These are phyloP conservation scores for Sextonia rubra DNA, from an alignment of 164 flowering plant genomes.

Conservation along the genomic window DNA sequence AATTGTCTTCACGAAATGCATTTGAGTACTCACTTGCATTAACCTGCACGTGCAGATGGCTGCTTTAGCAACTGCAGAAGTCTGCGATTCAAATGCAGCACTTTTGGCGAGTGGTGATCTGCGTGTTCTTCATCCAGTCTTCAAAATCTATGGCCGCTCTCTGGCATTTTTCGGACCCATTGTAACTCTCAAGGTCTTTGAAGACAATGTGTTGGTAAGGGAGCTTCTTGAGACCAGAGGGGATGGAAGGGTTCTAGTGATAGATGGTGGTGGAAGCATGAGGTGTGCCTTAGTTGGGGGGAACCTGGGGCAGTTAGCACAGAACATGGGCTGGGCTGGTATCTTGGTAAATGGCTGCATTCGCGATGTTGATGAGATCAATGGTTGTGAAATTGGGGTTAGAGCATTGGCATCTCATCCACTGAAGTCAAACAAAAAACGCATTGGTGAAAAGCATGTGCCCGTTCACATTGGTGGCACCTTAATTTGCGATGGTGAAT, in stretches of 20 bases:
- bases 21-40: no score
- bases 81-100: slow-evolving; percentile 52
- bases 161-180: slow-evolving; percentile 49
- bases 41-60: slow-evolving; percentile 19
- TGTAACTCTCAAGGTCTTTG: slow-evolving; percentile 58
- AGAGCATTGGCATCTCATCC: slow-evolving; percentile 61
- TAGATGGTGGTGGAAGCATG: slow-evolving; percentile 58
- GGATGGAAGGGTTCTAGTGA: slow-evolving; percentile 58
- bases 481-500: slow-evolving; percentile 51
- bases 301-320: slow-evolving; percentile 57
- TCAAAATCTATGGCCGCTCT: slow-evolving; percentile 53
- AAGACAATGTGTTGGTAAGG: slow-evolving; percentile 53
- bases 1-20: no score
- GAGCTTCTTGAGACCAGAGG: slow-evolving; percentile 58
- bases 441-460: slow-evolving; percentile 48
- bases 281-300: slow-evolving; percentile 65
- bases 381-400: slow-evolving; percentile 63
- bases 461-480: slow-evolving; percentile 48
- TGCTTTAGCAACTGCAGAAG: slow-evolving; percentile 49
- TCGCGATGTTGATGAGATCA: slow-evolving; percentile 63
- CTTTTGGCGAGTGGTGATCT: slow-evolving; percentile 52
- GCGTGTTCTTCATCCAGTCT: slow-evolving; percentile 49
- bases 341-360: slow-evolving; percentile 60
- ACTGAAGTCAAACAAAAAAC: slow-evolving; percentile 52
- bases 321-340: slow-evolving; percentile 67